phyloP scores from a whole-genome alignment of 805 yeast species.

The Myxozyma sirexii region DNA sequence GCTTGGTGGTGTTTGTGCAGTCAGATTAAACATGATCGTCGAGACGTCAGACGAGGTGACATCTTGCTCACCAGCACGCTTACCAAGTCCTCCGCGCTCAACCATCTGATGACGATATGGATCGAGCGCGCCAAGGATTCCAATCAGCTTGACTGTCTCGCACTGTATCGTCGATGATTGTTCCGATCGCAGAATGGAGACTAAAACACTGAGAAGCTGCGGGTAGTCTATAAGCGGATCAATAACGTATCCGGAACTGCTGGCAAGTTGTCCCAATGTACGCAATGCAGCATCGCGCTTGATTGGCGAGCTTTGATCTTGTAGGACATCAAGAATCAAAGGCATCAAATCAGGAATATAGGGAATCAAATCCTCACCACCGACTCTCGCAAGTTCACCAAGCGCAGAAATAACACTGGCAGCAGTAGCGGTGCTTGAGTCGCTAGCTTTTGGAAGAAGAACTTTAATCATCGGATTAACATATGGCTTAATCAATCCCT shows the following conservation, averaged over 20 bases:
- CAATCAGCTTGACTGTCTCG: conserved; percentile 86
- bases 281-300: conserved; percentile 88
- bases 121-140: conserved; percentile 94
- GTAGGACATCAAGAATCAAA: conserved; percentile 78
- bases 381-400: conserved; percentile 86
- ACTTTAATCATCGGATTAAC: conserved; percentile 89
- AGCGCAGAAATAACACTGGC: conserved; percentile 81
- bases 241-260: conserved; percentile 92
- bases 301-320: conserved; percentile 85
- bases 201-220: conserved; percentile 76
- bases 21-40: conserved; percentile 51
- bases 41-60: conserved; percentile 91
- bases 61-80: conserved; percentile 60
- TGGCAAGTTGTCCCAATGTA: conserved; percentile 84
- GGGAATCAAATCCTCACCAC: conserved; percentile 79
- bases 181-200: conserved; percentile 80
- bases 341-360: conserved; percentile 84
- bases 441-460: conserved; percentile 72
- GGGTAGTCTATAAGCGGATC: conserved; percentile 93
- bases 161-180: conserved; percentile 71
- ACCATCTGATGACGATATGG: conserved; percentile 94
- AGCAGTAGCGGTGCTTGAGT: conserved; percentile 76
- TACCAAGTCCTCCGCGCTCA: conserved; percentile 64
- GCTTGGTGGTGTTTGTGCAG: conserved; percentile 94
- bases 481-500: conserved; percentile 84